phyloP scores from a whole-genome alignment of 1,284 basidiomycete genomes.

The Laetiporus sulphureus region DNA sequence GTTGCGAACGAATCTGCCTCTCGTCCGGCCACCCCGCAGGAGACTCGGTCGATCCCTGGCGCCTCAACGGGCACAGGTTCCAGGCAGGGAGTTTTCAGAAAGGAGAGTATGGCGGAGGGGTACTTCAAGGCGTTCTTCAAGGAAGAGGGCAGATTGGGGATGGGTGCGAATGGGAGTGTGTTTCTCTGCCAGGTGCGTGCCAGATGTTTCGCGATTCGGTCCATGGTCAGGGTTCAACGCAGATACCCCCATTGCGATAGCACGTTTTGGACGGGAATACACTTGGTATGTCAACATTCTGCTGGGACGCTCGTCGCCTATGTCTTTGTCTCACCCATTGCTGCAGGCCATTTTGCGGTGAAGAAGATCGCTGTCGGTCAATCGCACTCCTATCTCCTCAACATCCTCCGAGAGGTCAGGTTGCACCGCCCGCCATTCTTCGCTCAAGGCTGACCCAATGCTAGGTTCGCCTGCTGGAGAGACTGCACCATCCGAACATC shows the following conservation, averaged over 20 bases:
- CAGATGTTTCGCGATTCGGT: neutral
- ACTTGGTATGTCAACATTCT: neutral
- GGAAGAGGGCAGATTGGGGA: constrained; percentile 81
- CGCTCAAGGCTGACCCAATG: no score
- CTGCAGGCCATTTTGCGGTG: constrained; percentile 76
- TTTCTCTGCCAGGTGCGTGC: constrained; percentile 72
- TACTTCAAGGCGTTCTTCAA: constrained; percentile 86
- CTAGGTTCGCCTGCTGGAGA: constrained; percentile 76
- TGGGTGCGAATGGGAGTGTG: constrained; percentile 90
- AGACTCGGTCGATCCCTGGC: constrained; percentile 3
- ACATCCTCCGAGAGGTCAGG: constrained; percentile 74
- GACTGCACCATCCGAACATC: constrained; percentile 87
- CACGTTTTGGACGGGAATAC: constrained; percentile 43
- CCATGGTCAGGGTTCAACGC: constrained; percentile 66
- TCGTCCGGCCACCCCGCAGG: constrained; percentile 44
- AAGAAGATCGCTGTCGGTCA: constrained; percentile 95
- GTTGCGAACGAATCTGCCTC: constrained; percentile 62
- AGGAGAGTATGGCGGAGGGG: constrained; percentile 71
- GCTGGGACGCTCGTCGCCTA: neutral
- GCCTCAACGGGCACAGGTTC: neutral
- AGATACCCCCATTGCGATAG: no score
- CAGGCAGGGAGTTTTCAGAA: constrained; percentile 35
- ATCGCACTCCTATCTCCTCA: constrained; percentile 76
- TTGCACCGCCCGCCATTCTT: no score
- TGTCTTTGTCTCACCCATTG: constrained; percentile 3